Conservation (phyloP, 78 protist species). For the Speleostelium caveatum region DNA sequence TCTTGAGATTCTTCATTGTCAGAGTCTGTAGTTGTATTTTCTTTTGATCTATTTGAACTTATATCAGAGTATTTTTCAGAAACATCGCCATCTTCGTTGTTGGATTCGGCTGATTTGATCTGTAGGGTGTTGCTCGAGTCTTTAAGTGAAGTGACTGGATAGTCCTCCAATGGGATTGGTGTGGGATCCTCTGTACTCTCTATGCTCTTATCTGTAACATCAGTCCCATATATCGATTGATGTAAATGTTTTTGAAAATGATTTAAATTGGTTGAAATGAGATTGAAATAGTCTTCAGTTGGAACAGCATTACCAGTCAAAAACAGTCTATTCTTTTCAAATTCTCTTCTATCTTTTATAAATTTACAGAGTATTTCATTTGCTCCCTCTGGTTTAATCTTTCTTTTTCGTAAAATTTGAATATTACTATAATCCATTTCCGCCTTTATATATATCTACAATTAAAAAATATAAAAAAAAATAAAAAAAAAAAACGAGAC, state of each 20-base stretch:
- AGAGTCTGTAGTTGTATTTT: constrained; percentile 12
- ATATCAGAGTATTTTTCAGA: constrained; percentile 60
- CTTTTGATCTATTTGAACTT: background rate
- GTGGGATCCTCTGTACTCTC: background rate
- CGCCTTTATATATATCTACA: too few species aligned
- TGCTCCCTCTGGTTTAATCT: constrained; percentile 1
- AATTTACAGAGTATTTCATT: constrained; percentile 29
- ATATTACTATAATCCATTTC: too few species aligned
- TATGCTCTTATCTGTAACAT: background rate
- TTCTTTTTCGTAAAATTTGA: background rate
- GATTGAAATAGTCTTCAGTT: constrained; percentile 46
- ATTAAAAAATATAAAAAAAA: too few species aligned
- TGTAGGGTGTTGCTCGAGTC: background rate
- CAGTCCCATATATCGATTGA: constrained; percentile 30
- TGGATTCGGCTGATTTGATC: constrained; percentile 8
- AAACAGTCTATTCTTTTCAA: constrained; percentile 20
- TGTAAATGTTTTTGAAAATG: constrained; percentile 52
- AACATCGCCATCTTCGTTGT: constrained; percentile 70
- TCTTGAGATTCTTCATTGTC: constrained; percentile 38
- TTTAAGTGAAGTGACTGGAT: background rate
- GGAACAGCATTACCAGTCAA: constrained; percentile 29
- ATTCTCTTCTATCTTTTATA: constrained; percentile 16
- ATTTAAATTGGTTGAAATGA: constrained; percentile 15
- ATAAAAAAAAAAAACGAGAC: too few species aligned
- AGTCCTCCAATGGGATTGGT: background rate